phyloP scores from a whole-genome alignment of 2,329 filamentous ascomycete species.

The Nemania diffusa region DNA sequence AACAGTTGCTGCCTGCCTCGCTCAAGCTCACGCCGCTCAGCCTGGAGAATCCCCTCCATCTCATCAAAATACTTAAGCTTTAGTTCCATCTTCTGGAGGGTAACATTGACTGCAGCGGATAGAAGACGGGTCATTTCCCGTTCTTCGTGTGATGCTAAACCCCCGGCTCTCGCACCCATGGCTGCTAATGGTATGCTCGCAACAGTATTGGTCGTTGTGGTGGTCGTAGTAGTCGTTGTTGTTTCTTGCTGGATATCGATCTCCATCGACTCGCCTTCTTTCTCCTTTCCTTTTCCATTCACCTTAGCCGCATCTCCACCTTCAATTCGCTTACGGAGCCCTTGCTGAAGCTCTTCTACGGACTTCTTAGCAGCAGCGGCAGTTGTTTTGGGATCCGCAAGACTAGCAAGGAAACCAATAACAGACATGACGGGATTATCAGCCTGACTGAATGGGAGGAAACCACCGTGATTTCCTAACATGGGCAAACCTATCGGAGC shows the following conservation, averaged over 20 bases:
- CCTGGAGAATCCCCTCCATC: conserved; percentile 91
- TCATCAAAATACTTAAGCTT: conserved; percentile 97
- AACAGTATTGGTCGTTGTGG: conserved; percentile 62
- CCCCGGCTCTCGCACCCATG: conserved; percentile 85
- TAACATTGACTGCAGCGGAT: conserved; percentile 89
- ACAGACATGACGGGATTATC: conserved; percentile 98
- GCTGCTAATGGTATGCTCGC: conserved; percentile 86
- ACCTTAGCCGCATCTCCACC: conserved; percentile 59
- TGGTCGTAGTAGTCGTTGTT: conserved; percentile 57
- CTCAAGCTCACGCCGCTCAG: conserved; percentile 92
- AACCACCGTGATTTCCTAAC: conserved; percentile 78
- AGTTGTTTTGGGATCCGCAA: conserved; percentile 89
- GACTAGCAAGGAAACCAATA: conserved; percentile 89
- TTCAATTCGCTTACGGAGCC: conserved; percentile 82
- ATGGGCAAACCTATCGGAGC: conserved; percentile 69
- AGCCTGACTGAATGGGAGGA: conserved; percentile 88
- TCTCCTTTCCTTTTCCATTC: conserved; percentile 69
- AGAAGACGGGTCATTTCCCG: conserved; percentile 95
- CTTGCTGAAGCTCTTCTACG: conserved; percentile 84
- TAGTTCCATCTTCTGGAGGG: conserved; percentile 93
- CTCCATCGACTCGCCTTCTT: conserved; percentile 70
- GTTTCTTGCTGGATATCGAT: conserved; percentile 66
- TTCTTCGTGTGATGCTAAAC: conserved; percentile 93
- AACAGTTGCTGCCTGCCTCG: conserved; percentile 92
- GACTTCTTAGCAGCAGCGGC: conserved; percentile 90